These are phyloP conservation scores for Clonostachys rhizophaga DNA, from an alignment of 2,329 filamentous ascomycete species.

Conservation along the genomic window DNA sequence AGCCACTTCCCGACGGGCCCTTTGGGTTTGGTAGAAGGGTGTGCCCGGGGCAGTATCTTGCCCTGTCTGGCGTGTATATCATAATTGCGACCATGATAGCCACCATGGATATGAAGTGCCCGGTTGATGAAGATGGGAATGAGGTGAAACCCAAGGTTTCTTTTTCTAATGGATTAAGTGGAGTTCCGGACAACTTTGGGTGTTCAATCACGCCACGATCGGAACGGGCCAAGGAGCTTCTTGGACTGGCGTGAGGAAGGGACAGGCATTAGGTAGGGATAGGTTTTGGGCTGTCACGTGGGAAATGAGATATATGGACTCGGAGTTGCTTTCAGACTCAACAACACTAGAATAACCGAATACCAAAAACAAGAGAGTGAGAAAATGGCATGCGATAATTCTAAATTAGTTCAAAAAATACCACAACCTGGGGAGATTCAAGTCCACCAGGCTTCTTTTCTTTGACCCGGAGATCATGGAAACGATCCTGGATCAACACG, in stretches of 20 bases:
- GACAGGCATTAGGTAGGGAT: background rate
- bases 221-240: background rate
- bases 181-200: constrained; percentile 14
- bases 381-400: too few species aligned
- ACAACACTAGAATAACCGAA: too few species aligned
- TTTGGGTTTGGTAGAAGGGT: constrained; percentile 49
- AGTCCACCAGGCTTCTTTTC: too few species aligned
- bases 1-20: constrained; percentile 38
- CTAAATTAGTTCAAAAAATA: too few species aligned
- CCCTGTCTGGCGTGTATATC: constrained; percentile 36
- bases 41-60: constrained; percentile 45
- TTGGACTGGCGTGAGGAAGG: background rate
- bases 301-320: too few species aligned
- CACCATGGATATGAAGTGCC: constrained; percentile 24
- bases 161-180: constrained; percentile 16
- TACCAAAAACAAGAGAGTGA: too few species aligned
- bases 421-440: too few species aligned
- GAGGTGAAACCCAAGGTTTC: constrained; percentile 20
- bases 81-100: constrained; percentile 31
- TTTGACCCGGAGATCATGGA: too few species aligned
- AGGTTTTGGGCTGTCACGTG: too few species aligned
- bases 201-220: constrained; percentile 13
- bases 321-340: too few species aligned
- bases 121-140: constrained; percentile 22
- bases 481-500: too few species aligned